Conservation (phyloP, 768 basidiomycete genomes). For the Sarcodon aspratus region DNA sequence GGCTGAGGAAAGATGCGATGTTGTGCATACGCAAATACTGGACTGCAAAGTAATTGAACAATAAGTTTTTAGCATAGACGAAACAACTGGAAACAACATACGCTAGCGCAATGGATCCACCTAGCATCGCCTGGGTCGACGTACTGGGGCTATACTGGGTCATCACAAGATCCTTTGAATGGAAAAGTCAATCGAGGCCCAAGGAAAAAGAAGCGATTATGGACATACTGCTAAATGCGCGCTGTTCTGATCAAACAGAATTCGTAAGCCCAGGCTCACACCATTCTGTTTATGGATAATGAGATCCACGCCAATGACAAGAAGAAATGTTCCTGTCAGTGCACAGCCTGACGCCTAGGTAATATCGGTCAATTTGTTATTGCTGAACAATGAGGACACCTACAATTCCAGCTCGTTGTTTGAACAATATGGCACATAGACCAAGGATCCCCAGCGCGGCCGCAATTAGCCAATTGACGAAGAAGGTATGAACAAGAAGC, state of each 20-base stretch:
- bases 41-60: not conserved
- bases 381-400: constrained; percentile 12
- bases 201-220: not conserved
- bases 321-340: constrained; percentile 52
- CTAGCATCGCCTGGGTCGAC: constrained; percentile 38
- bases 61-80: not conserved
- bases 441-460: constrained; percentile 30
- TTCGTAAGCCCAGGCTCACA: constrained; percentile 52
- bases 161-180: constrained; percentile 31
- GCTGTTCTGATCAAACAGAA: constrained; percentile 50
- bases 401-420: constrained; percentile 40
- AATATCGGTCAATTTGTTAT: constrained; percentile 13
- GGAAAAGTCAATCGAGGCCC: constrained; percentile 1
- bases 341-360: constrained; percentile 27
- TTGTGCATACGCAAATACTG: not conserved
- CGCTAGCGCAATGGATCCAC: constrained; percentile 42
- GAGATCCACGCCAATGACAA: constrained; percentile 44
- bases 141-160: constrained; percentile 39
- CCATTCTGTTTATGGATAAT: constrained; percentile 45
- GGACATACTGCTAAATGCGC: constrained; percentile 40
- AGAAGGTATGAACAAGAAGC: constrained; percentile 32
- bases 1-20: not conserved
- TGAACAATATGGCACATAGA: constrained; percentile 29
- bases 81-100: constrained; percentile 20
- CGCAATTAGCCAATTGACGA: constrained; percentile 46